A percentile compares a stretch with the other conserved stretches of the same genome.
Conservation (phyloP, 2,329 filamentous ascomycete species). For the Aspergillus fumigatiaffinis region DNA sequence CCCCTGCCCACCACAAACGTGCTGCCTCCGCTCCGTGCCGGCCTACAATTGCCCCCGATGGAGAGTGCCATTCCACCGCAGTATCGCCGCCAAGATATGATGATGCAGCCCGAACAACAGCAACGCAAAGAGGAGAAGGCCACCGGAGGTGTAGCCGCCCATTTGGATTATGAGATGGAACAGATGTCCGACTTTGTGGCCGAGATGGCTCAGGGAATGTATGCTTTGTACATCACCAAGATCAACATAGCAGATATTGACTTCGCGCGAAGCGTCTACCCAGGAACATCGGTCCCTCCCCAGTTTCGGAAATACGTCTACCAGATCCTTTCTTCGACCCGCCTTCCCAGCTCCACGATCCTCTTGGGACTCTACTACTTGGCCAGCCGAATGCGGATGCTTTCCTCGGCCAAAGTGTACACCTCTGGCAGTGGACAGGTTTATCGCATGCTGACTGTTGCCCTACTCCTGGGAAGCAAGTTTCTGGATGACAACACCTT, state of each 20-base stretch:
- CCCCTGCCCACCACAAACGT: constrained; percentile 31
- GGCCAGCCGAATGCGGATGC: constrained; percentile 73
- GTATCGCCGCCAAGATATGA: constrained; percentile 39
- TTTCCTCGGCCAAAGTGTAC: constrained; percentile 56
- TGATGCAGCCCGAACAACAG: constrained; percentile 32
- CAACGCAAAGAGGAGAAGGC: constrained; percentile 59
- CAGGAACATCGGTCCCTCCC: constrained; percentile 59
- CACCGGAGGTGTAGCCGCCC: constrained; percentile 84
- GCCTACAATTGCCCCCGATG: constrained; percentile 39
- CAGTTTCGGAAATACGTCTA: constrained; percentile 89
- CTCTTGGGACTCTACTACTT: constrained; percentile 86
- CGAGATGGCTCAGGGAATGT: constrained; percentile 77
- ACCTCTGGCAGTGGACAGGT: constrained; percentile 63
- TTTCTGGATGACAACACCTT: constrained; percentile 97
- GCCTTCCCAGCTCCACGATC: constrained; percentile 86
- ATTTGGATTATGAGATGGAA: constrained; percentile 96
- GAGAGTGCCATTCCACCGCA: constrained; percentile 39
- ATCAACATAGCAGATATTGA: constrained; percentile 60
- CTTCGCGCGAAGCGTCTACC: constrained; percentile 60
- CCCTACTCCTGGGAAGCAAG: constrained; percentile 85
- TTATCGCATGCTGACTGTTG: constrained; percentile 82
- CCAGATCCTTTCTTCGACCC: constrained; percentile 84
- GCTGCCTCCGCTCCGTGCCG: constrained; percentile 40
- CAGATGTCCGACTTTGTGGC: constrained; percentile 93
- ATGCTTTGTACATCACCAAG: constrained; percentile 54